Evolutionary conservation across 2,329 filamentous ascomycete genomes (phyloP), one percentile per base, ranked within the genome.

Genomic region (Neopestalotiopsis clavispora): DNA sequence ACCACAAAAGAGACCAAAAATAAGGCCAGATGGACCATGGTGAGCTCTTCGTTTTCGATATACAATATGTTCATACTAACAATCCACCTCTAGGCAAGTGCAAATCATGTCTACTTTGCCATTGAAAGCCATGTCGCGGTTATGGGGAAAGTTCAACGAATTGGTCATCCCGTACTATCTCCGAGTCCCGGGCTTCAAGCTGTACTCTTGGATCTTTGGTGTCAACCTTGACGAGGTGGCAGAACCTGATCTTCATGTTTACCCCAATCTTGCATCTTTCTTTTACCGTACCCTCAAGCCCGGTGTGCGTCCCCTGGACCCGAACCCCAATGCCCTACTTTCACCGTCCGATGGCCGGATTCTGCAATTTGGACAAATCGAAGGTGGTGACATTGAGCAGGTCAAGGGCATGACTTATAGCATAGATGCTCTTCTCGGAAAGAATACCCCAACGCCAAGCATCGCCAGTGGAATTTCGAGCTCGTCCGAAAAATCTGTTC

Each of bases 401-500:
- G 95, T 99, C 72, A 99, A 99, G 82, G 96, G 96, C 70, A 96
- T 99, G 87, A 99, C 96, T 0, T 99, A 99, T 82, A 97, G 92
- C 73, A 88, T 99, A 67, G 96, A 99, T 78, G 95, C 96, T 7
- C 87, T 99, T 1, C 87, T 99, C 1, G 96, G 96, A 65, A 90
- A 88, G 72, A 84, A 85, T 70, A 88, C 85, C 5, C 87, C 87
- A 49, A 78, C 85, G 4, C 80, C 86, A 20, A 89, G 88, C 81
- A 80, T 91, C 74, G 78, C 87, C 68, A 79, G 81, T 67, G 73
- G 78, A 72, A 71, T 75, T 67, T 72, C 79, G 10, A 76, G 72
- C 20, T 61, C 74, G 10, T 70, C 71, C 32, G 72, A 74, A 23
- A 71, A 77, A 7, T 71, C 73, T 10, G 71, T 69, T 10, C 72